Evolutionary conservation across 139 green algal genomes (phyloP).

Genomic region (Picochlorum sp.): DNA sequence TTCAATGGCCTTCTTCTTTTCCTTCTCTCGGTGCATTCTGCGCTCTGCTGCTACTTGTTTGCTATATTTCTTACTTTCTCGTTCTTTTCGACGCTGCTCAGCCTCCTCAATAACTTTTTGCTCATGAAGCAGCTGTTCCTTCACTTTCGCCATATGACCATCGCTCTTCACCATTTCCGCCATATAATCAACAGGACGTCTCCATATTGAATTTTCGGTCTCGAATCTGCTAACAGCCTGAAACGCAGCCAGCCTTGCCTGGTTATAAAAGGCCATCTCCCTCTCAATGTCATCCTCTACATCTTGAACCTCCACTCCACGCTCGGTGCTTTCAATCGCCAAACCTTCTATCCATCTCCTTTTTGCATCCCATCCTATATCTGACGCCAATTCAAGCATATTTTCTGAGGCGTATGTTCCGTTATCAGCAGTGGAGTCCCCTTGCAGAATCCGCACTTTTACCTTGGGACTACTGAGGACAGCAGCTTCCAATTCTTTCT

Average conservation of each 20-base stretch:
- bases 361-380: neutral
- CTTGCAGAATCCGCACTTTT: no score
- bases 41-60: constrained; percentile 82
- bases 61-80: constrained; percentile 79
- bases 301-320: constrained; percentile 12
- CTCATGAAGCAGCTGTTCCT: constrained; percentile 79
- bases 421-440: no score
- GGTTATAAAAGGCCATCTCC: constrained; percentile 91
- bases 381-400: neutral
- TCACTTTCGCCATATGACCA: constrained; percentile 85
- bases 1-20: constrained; percentile 77
- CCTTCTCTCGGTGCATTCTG: constrained; percentile 62
- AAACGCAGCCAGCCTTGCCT: constrained; percentile 59
- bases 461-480: no score
- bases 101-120: constrained; percentile 62
- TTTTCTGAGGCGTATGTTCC: neutral
- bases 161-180: constrained; percentile 97
- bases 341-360: neutral
- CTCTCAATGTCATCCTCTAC: constrained; percentile 82
- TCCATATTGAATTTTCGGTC: constrained; percentile 47
- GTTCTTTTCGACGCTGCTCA: constrained; percentile 75
- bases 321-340: neutral
- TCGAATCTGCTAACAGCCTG: constrained; percentile 59
- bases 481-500: no score
- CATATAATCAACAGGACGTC: constrained; percentile 87